Percentiles rank a stretch among this genome's conserved stretches.
phyloP scores from a whole-genome alignment of 192 early-diverging fungal species.

The Funneliformis geosporum region DNA sequence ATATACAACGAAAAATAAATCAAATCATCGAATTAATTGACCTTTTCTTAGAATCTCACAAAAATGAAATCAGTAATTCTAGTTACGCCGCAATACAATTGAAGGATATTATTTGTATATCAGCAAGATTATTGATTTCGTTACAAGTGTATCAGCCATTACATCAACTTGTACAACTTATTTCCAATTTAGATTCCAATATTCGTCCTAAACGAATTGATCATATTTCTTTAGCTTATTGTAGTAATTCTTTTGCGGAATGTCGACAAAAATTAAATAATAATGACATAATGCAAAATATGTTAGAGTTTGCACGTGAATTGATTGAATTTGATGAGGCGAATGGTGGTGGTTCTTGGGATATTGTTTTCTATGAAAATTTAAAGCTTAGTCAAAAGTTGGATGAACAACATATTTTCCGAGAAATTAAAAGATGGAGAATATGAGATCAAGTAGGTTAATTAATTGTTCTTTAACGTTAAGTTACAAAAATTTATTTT shows the following conservation, averaged over 20 bases:
- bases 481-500: no score
- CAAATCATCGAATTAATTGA: neutral
- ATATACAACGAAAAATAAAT: neutral
- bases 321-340: slow-evolving; percentile 6
- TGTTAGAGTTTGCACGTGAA: neutral
- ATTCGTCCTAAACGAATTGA: slow-evolving; percentile 15
- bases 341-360: neutral
- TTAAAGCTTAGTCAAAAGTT: neutral
- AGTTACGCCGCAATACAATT: neutral
- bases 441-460: neutral
- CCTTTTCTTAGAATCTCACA: neutral
- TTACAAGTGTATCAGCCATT: neutral
- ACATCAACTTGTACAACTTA: neutral
- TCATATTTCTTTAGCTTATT: slow-evolving; percentile 28
- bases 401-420: neutral
- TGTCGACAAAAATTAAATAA: no score
- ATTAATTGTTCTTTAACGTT: no score
- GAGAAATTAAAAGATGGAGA: slow-evolving; percentile 20
- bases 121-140: neutral
- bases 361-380: slow-evolving; percentile 16
- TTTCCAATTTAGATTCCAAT: neutral
- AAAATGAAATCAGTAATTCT: neutral
- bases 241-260: neutral
- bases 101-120: neutral
- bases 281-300: neutral